Evolutionary conservation across 139 green algal species (phyloP).

Genomic region (Volvox reticuliferus): DNA sequence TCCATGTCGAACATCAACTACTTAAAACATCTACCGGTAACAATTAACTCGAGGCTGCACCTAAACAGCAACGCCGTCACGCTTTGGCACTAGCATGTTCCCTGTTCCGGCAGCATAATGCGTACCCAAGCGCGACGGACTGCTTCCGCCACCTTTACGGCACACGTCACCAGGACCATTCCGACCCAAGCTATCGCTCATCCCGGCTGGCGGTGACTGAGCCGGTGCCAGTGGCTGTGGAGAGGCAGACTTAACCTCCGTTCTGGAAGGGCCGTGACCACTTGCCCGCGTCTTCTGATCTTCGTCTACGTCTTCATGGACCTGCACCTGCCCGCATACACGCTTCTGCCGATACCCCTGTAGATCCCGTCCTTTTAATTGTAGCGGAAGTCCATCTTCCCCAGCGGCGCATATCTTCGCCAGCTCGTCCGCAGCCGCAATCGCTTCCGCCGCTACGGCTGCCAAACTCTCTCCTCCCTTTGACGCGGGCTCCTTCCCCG

Average conservation of each 20-base stretch:
- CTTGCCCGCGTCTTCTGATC: no score
- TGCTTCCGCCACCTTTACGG: background rate
- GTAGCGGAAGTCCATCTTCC: background rate
- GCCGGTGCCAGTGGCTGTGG: background rate
- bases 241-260: background rate
- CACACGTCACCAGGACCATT: background rate
- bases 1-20: no score
- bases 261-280: no score
- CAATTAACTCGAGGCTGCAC: no score
- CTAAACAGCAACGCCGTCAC: slow-evolving; percentile 15
- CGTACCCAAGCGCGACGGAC: no score
- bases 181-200: background rate
- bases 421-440: background rate
- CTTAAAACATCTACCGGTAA: no score
- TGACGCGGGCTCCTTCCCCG: no score
- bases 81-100: slow-evolving; percentile 13
- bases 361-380: no score
- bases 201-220: background rate
- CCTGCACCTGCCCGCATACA: no score
- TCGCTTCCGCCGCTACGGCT: background rate
- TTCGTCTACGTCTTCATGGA: no score
- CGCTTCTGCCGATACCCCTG: no score
- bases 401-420: background rate
- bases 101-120: background rate
- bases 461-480: background rate